phyloP scores from a whole-genome alignment of 2,329 filamentous ascomycete species.

The Exophiala spinifera region DNA sequence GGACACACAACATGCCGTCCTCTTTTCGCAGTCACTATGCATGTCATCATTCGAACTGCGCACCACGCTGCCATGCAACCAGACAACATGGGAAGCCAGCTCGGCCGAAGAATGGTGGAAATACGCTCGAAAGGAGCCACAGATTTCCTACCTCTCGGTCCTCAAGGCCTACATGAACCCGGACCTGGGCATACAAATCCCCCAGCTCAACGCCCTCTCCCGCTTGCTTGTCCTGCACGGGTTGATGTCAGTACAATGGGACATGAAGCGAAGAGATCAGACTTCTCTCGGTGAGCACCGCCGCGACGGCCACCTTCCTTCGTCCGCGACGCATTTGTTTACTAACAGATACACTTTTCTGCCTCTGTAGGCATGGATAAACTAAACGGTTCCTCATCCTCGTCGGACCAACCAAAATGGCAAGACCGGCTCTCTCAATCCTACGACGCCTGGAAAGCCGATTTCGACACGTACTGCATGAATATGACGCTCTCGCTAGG shows the following conservation, averaged over 20 bases:
- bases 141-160: slow-evolving; percentile 43
- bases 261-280: slow-evolving; percentile 61
- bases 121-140: slow-evolving; percentile 37
- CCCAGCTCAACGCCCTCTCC: slow-evolving; percentile 51
- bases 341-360: background rate
- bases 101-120: slow-evolving; percentile 52
- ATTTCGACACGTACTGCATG: slow-evolving; percentile 54
- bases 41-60: slow-evolving; percentile 65
- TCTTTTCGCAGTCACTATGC: slow-evolving; percentile 64
- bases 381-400: slow-evolving; percentile 8
- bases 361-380: slow-evolving; percentile 1
- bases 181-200: slow-evolving; percentile 33
- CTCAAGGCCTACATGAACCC: slow-evolving; percentile 58
- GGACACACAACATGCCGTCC: slow-evolving; percentile 63
- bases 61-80: slow-evolving; percentile 54
- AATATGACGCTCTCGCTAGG: slow-evolving; percentile 36
- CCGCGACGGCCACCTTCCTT: background rate
- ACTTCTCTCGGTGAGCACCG: slow-evolving; percentile 52
- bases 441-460: slow-evolving; percentile 57
- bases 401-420: slow-evolving; percentile 47
- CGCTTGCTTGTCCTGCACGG: slow-evolving; percentile 58
- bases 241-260: slow-evolving; percentile 61
- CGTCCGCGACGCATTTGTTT: no score
- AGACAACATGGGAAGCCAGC: slow-evolving; percentile 56
- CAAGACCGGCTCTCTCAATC: slow-evolving; percentile 50